Conservation (phyloP, 257 asterid genomes). For the Solanum piurae region DNA sequence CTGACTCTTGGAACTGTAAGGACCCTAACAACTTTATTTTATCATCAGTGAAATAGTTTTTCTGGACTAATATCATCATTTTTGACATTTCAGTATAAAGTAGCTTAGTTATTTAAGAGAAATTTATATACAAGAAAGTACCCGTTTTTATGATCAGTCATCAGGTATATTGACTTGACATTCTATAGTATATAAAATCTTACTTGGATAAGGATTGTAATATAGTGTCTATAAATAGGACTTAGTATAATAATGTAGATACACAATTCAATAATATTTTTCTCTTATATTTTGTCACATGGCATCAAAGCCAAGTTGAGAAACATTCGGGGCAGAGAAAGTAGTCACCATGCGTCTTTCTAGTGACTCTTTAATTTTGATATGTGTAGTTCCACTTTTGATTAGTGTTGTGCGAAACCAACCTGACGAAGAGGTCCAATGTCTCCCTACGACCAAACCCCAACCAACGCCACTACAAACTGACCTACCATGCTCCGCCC, state of each 20-base stretch:
- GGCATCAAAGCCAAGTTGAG: not conserved
- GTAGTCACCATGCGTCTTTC: not conserved
- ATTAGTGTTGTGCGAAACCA: not conserved
- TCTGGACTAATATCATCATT: not conserved
- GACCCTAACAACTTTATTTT: slow-evolving; percentile 24
- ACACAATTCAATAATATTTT: not conserved
- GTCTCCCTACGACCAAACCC: not conserved
- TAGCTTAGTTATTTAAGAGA: not conserved
- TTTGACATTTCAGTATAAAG: not conserved
- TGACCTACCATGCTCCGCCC: not conserved
- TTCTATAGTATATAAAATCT: not conserved
- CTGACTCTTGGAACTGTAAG: slow-evolving; percentile 99
- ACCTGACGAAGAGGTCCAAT: not conserved
- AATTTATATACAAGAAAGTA: not conserved
- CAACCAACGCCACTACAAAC: not conserved
- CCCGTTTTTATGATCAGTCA: not conserved
- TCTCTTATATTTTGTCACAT: not conserved
- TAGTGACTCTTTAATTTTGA: not conserved
- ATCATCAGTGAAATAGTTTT: slow-evolving; percentile 15
- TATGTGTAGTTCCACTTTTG: not conserved
- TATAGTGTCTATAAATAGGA: not conserved
- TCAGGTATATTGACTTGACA: not conserved
- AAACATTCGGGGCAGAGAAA: not conserved
- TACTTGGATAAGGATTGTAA: not conserved
- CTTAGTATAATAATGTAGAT: not conserved